Percentiles rank a stretch among this genome's conserved stretches.
Evolutionary conservation across 2,329 filamentous ascomycete species (phyloP).

Genomic region (Cercospora zeina): DNA sequence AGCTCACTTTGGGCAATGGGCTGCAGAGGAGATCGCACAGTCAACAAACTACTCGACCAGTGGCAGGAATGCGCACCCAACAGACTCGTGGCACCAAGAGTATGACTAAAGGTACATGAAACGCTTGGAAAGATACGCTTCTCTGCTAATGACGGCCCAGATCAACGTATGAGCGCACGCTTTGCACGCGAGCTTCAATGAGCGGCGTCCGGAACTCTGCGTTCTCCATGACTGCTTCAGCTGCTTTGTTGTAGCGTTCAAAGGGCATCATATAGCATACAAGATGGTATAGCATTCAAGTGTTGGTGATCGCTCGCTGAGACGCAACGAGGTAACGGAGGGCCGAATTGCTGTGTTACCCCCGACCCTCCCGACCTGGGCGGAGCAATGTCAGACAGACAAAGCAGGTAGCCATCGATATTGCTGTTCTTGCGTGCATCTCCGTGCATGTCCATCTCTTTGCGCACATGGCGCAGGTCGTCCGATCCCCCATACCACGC

Average conservation of each 20-base stretch:
- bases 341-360: not conserved
- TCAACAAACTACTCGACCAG: constrained; percentile 23
- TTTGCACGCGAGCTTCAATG: constrained; percentile 33
- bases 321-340: not conserved
- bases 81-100: constrained; percentile 22
- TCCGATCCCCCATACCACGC: not conserved
- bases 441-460: not conserved
- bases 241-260: not conserved
- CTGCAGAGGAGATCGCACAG: constrained; percentile 28
- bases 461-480: not conserved
- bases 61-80: constrained; percentile 22
- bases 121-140: not conserved
- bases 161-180: constrained; percentile 29
- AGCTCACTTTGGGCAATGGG: not conserved
- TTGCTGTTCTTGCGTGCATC: not conserved
- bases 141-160: constrained; percentile 20
- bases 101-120: constrained; percentile 28
- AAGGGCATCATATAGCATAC: not conserved
- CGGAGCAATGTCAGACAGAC: not conserved
- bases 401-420: not conserved
- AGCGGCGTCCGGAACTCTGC: not conserved
- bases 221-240: not conserved
- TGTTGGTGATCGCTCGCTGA: not conserved
- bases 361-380: not conserved
- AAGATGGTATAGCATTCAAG: not conserved